Evolutionary conservation across 2,329 filamentous ascomycete species (phyloP).

Genomic region (Whalleya microplaca): DNA sequence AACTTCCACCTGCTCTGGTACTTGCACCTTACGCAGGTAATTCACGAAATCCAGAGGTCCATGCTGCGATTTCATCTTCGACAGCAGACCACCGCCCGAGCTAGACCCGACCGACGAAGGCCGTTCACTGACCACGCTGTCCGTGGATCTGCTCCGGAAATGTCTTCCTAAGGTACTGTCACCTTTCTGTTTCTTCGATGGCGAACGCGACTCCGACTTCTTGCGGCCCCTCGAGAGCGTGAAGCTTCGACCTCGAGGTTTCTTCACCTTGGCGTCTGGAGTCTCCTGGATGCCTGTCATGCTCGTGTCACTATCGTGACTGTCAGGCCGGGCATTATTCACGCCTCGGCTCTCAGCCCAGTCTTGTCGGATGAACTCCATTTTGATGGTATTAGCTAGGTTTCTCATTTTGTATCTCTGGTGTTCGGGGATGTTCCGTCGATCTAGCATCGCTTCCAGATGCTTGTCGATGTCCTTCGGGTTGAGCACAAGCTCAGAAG

Average conservation of each 20-base stretch:
- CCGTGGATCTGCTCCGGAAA: slow-evolving; percentile 72
- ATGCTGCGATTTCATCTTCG: slow-evolving; percentile 74
- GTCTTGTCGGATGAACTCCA: slow-evolving; percentile 92
- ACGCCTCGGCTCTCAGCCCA: slow-evolving; percentile 69
- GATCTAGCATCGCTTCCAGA: slow-evolving; percentile 71
- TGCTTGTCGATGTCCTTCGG: slow-evolving; percentile 60
- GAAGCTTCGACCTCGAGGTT: slow-evolving; percentile 75
- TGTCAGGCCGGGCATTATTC: slow-evolving; percentile 48
- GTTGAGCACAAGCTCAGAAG: slow-evolving; percentile 58
- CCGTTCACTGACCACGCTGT: slow-evolving; percentile 67
- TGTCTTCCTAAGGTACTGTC: slow-evolving; percentile 66
- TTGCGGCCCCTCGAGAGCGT: slow-evolving; percentile 67
- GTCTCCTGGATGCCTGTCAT: slow-evolving; percentile 40
- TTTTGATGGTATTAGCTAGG: slow-evolving; percentile 86
- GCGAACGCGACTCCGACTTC: slow-evolving; percentile 65
- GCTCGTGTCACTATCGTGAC: slow-evolving; percentile 48
- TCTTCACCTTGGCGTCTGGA: slow-evolving; percentile 54
- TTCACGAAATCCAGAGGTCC: slow-evolving; percentile 82
- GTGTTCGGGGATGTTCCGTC: slow-evolving; percentile 90
- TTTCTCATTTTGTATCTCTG: slow-evolving; percentile 95
- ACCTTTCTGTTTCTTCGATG: slow-evolving; percentile 74
- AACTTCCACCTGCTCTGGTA: slow-evolving; percentile 86
- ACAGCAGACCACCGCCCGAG: slow-evolving; percentile 61
- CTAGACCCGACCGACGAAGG: slow-evolving; percentile 58
- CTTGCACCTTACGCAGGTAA: slow-evolving; percentile 79